A percentile compares a stretch with the other conserved stretches of the same genome.
phyloP scores from a whole-genome alignment of 2,329 filamentous ascomycete genomes.

The Penicillium sp. region DNA sequence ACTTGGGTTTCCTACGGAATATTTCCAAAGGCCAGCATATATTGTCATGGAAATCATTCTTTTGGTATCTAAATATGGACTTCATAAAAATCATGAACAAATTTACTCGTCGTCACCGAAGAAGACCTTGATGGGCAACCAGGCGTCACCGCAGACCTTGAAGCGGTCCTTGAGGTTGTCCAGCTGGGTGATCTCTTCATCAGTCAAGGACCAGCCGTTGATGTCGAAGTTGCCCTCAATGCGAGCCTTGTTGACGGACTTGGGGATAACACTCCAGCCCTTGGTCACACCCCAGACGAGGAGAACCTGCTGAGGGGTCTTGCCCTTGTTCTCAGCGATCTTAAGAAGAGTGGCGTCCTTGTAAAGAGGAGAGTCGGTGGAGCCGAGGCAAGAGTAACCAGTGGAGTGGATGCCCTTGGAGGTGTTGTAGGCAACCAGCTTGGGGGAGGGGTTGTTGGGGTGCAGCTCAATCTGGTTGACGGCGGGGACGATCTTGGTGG shows the following conservation, averaged over 20 bases:
- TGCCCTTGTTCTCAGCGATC: conserved; percentile 58
- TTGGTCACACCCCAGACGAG: conserved; percentile 77
- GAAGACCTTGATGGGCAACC: conserved; percentile 75
- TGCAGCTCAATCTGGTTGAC: conserved; percentile 58
- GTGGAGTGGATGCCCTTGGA: conserved; percentile 58
- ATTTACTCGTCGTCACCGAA: conserved; percentile 77
- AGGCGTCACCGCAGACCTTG: conserved; percentile 77
- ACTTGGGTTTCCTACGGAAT: too few relatives aligned
- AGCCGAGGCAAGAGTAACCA: conserved; percentile 59
- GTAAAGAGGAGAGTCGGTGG: conserved; percentile 57
- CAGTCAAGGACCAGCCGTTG: conserved; percentile 71
- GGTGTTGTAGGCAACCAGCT: conserved; percentile 54
- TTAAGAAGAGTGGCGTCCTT: conserved; percentile 55
- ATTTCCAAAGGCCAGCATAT: too few relatives aligned
- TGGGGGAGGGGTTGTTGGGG: conserved; percentile 70
- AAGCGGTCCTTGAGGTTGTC: conserved; percentile 72
- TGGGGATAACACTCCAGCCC: conserved; percentile 82
- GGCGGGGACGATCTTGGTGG: conserved; percentile 54
- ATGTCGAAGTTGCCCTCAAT: conserved; percentile 77
- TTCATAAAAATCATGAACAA: conserved; percentile 16
- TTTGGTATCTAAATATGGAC: conserved; percentile 28
- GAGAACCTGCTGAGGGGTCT: conserved; percentile 57
- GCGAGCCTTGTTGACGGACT: conserved; percentile 72
- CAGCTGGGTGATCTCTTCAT: conserved; percentile 71
- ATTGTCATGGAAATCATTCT: conserved; percentile 7